Base-by-base conservation (phyloP, 306 rosid genomes). In the Rosa persica region DNA sequence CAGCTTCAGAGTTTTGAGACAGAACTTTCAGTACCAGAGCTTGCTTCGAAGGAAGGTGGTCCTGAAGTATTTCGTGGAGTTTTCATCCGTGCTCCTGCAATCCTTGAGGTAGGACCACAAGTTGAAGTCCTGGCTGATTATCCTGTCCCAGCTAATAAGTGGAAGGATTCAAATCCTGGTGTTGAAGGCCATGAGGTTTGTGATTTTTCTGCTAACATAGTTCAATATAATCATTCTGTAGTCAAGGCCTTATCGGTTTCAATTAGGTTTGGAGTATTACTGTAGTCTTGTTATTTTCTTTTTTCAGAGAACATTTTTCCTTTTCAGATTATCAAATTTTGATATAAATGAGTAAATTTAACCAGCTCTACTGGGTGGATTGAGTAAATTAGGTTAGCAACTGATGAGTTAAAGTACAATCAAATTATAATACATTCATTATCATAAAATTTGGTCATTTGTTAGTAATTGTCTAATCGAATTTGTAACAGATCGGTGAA, bases 61-160 rank as follows among this genome's bases (percentile, higher is more conserved):
- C 90, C 94, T 25, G 98, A 91, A 82, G 82, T 91, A 36, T 95
- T 88, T 71, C 96, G 93, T 67, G 99, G 94, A 61, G 80, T 95
- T 84, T 95, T 91, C 89, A 93, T 95, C 76, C 98, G 96, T 43
- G 99, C 99, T 76, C 99, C 99, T 19, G 99, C 96, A 74, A 93
- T 95, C 73, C 87, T 95, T 84, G 98, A 93, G 13, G 92, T 79
- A 54, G 99, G 99, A 22, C 89, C 99, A n/a, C 96, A 85, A 69
- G 98, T 93, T 80, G 89, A 91, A 84, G 93, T 93, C 74, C 86
- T 93, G 43, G 98, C 94, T 82, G 92, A 85, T 48, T 89, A 80
- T 87, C 78, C 89, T 54, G 89, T 89, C 72, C 82, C 87, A 46
- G 82, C 89, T 54, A 60, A 75, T 67, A 64, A 77, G 46, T 36